phyloP scores from a whole-genome alignment of 176 grass and related monocot species.

The Bolboschoenus planiculmis region DNA sequence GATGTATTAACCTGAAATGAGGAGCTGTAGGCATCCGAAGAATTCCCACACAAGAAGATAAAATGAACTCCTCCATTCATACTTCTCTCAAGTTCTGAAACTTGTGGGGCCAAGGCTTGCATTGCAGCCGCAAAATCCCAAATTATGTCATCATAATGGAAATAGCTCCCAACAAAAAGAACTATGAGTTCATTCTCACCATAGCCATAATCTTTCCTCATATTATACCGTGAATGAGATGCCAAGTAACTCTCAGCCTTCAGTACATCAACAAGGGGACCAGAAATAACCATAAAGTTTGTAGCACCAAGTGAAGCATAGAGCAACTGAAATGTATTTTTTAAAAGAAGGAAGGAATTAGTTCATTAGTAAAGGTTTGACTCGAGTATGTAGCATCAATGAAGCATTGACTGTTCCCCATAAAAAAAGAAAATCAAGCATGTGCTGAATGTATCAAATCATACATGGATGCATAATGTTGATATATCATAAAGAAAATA shows the following conservation, averaged over 20 bases:
- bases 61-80: slow-evolving; percentile 48
- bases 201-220: slow-evolving; percentile 54
- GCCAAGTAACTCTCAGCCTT: slow-evolving; percentile 39
- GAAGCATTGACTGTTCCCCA: background rate
- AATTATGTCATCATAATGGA: slow-evolving; percentile 72
- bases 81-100: slow-evolving; percentile 46
- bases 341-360: background rate
- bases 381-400: background rate
- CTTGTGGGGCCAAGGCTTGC: slow-evolving; percentile 45
- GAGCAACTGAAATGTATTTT: slow-evolving; percentile 51
- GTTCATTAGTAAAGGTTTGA: background rate
- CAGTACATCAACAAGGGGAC: slow-evolving; percentile 60
- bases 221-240: slow-evolving; percentile 40
- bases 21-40: slow-evolving; percentile 46
- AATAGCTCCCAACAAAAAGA: slow-evolving; percentile 70
- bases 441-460: background rate
- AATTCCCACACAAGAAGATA: slow-evolving; percentile 76
- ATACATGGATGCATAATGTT: background rate
- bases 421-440: background rate
- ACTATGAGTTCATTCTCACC: slow-evolving; percentile 54
- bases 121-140: slow-evolving; percentile 62
- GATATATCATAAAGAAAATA: background rate
- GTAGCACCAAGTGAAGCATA: slow-evolving; percentile 61
- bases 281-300: slow-evolving; percentile 92
- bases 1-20: slow-evolving; percentile 61